A percentile compares a stretch with the other conserved stretches of the same genome.
phyloP scores from a whole-genome alignment of 2,329 filamentous ascomycete genomes.

The Aspergillus sojae region DNA sequence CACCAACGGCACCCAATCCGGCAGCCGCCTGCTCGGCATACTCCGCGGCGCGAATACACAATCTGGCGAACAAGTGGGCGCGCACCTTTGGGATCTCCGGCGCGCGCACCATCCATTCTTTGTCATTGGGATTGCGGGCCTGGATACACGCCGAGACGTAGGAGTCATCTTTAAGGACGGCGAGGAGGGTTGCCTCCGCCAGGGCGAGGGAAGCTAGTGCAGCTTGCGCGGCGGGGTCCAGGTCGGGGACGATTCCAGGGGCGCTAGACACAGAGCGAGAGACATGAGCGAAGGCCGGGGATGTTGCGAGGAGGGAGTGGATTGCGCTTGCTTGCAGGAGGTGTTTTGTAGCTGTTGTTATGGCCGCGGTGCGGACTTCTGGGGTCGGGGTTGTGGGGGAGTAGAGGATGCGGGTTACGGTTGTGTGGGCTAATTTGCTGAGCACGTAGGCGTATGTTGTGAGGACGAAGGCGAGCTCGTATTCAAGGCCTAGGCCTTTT shows the following conservation, averaged over 20 bases:
- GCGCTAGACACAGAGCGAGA: constrained; percentile 26
- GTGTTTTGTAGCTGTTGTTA: constrained; percentile 74
- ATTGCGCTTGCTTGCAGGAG: constrained; percentile 78
- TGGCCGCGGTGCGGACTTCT: constrained; percentile 69
- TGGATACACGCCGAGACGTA: constrained; percentile 83
- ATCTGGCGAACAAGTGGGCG: constrained; percentile 80
- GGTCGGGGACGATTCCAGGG: constrained; percentile 43
- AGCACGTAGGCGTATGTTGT: constrained; percentile 76
- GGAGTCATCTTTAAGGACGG: constrained; percentile 91
- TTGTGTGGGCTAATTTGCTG: constrained; percentile 70
- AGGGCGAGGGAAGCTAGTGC: constrained; percentile 63
- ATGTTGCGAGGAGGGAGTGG: constrained; percentile 69
- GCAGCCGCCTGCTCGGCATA: constrained; percentile 75
- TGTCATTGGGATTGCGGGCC: constrained; percentile 77
- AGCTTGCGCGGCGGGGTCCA: constrained; percentile 46
- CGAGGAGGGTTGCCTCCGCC: constrained; percentile 86
- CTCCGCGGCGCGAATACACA: constrained; percentile 86
- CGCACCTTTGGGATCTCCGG: constrained; percentile 87
- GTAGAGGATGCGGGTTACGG: constrained; percentile 71
- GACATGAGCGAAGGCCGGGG: constrained; percentile 47
- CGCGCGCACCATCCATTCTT: constrained; percentile 94
- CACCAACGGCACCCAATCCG: constrained; percentile 46
- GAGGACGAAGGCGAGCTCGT: constrained; percentile 79
- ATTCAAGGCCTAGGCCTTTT: constrained; percentile 75
- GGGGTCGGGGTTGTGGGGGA: constrained; percentile 63